phyloP scores from a whole-genome alignment of 1,284 basidiomycete species.

The Ganoderma resinaceum region DNA sequence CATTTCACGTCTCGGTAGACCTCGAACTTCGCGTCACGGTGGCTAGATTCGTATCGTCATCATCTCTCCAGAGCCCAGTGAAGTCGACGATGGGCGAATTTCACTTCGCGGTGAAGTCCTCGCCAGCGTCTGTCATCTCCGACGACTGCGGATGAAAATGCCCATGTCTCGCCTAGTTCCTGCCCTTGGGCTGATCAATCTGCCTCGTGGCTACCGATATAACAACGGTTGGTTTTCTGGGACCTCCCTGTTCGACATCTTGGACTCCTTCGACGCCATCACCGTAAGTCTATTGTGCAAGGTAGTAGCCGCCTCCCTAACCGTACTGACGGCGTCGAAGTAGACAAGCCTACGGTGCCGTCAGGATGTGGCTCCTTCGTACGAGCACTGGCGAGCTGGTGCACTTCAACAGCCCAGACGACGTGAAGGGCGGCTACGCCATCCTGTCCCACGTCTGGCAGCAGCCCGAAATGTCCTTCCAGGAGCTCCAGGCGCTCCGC shows the following conservation, averaged over 20 bases:
- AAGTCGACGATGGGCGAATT: not conserved
- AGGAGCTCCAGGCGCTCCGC: constrained; percentile 22
- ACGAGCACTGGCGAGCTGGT: constrained; percentile 23
- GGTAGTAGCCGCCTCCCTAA: not conserved
- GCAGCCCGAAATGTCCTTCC: constrained; percentile 26
- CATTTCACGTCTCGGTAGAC: no score
- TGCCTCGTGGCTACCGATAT: not conserved
- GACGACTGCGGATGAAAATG: not conserved
- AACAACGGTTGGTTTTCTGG: not conserved
- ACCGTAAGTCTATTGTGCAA: not conserved
- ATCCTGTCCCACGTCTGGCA: constrained; percentile 31
- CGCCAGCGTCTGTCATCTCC: not conserved
- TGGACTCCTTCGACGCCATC: not conserved
- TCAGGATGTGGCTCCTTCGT: constrained; percentile 25
- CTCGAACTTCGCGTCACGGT: no score
- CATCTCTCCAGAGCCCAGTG: no score
- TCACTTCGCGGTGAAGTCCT: not conserved
- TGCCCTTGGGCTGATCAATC: not conserved
- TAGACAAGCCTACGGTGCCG: not conserved
- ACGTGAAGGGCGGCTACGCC: constrained; percentile 28
- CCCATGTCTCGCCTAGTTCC: not conserved
- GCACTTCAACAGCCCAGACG: constrained; percentile 23
- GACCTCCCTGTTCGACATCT: not conserved
- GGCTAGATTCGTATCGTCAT: no score
- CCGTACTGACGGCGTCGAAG: not conserved